Evolutionary conservation across 805 yeast genomes (phyloP), one percentile per base, ranked within the genome.

Genomic region (Ogataea methanolica): DNA sequence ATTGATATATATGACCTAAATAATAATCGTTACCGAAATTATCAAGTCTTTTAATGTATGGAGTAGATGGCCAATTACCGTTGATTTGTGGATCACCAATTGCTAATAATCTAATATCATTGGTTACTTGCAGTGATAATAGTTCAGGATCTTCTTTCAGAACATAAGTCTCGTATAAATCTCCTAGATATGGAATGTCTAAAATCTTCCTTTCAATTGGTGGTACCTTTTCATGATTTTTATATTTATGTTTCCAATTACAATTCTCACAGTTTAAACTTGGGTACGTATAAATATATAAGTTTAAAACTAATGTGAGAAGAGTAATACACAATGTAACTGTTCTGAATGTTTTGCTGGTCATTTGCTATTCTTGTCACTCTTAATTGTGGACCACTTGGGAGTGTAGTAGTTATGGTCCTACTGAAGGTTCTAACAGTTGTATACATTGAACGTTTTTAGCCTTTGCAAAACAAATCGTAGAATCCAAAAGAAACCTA

Each of bases 1-100:
- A 75, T 3, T 66, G 58, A 63, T 84, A 89, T 22, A 92, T 83
- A 58, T 91, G 97, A 2, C 96, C 95, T 50, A 94, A 69, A 60
- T 84, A 94, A 55, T 80, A 76, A 68, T 94, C 99, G 68, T 94
- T 94, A 2, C 97, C 99, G 60, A 67, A 85, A 46, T 87, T 85
- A 61, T 94, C 99, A 23, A 94, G 69, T 44, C 88, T 67, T 50
- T 87, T 85, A 48, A 88, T 72, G 59, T 83, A 81, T 14, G 83
- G 79, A 1, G 96, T 85, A 23, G 73, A 69, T 7, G 76, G 78
- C 85, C 88, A 82, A 56, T 83, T 79, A 2, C 99, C 99, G 52
- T 92, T 87, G 65, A 94, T 91, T 69, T 94, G 99, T 0, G 99
- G 99, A 61, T 94, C 99, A 6, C 98, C 99, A 65, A 90, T 83